phyloP scores from a whole-genome alignment of 2,329 filamentous ascomycete genomes.

The Acrocalymma vagum region DNA sequence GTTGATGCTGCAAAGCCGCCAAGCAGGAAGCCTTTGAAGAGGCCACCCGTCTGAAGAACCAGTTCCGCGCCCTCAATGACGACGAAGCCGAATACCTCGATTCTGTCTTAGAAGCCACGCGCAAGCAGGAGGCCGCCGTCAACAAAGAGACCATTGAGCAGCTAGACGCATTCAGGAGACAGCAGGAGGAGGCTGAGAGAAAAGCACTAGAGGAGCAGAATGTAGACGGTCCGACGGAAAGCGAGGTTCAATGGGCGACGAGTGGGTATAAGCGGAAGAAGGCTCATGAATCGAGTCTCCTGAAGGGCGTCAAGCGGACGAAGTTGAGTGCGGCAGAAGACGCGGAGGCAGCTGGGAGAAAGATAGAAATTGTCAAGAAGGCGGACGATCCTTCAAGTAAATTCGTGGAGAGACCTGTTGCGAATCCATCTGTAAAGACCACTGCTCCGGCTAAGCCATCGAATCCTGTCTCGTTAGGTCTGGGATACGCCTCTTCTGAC shows the following conservation, averaged over 20 bases:
- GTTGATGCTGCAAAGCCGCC: conserved; percentile 62
- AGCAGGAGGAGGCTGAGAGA: conserved; percentile 67
- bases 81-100: conserved; percentile 80
- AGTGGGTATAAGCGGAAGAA: conserved; percentile 63
- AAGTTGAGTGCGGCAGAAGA: conserved; percentile 41
- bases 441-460: conserved; percentile 22
- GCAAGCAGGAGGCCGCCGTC: conserved; percentile 64
- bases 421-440: conserved; percentile 2
- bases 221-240: conserved; percentile 45
- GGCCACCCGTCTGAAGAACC: conserved; percentile 73
- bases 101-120: conserved; percentile 64
- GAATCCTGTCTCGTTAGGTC: conserved; percentile 39
- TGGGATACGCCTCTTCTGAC: conserved; percentile 55
- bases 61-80: conserved; percentile 80
- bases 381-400: no score
- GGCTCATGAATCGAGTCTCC: conserved; percentile 41
- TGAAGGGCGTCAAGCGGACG: conserved; percentile 56
- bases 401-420: no score
- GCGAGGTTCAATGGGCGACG: conserved; percentile 59
- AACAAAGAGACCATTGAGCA: conserved; percentile 67
- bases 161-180: conserved; percentile 65
- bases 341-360: conserved; percentile 12
- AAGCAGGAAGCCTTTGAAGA: conserved; percentile 87
- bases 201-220: conserved; percentile 51
- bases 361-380: no score